Evolutionary conservation across 139 green algal genomes (phyloP), one percentile per base, ranked within the genome.

Genomic region (Eudorina sp.): DNA sequence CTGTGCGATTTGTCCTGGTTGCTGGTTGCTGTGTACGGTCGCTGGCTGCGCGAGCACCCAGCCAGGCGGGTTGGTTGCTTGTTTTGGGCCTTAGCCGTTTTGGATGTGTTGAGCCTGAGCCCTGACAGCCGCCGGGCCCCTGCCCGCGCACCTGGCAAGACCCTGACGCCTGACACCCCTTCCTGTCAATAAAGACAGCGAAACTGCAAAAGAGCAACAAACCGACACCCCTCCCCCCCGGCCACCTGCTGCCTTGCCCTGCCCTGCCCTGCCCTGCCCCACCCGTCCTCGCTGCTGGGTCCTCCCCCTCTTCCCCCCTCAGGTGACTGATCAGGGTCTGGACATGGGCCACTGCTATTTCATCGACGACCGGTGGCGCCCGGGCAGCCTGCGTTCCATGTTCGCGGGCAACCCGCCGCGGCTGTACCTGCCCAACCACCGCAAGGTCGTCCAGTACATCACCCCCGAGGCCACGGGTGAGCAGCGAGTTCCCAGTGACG

Each of bases 361-460:
- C 19, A 58, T 79, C 1, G 70, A 79, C 34, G 14, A 55, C 70
- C n/a, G 55, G 70, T 79, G 55, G 11, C 29, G 41, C 40, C 70
- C 70, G 21, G 40, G 41, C 23, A 79, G 40, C 38, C 70, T 79
- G 9, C 40, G 23, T 0, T 40, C 38, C 4, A 79, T 79, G 70
- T 38, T 79, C 31, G 40, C 11, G 23, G 70, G 70, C 70, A 53
- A 79, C 40, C 70, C 41, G 38, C 41, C 40, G 19, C 70, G 70
- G 4, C 41, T 79, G 23, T 79, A 53, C 70, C 19, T 79, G 27
- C 41, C 70, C 23, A 38, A 79, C 16, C 70, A 79, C 70, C 70
- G 70, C 9, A 79, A 79, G 34, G 40, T 79, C 41, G 40, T 79
- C 23, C 70, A 79, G 38, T 79, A 79, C 66, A 29, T 75, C 34